phyloP scores from a whole-genome alignment of 2,329 filamentous ascomycete genomes.

The Tetracladium maxilliforme region DNA sequence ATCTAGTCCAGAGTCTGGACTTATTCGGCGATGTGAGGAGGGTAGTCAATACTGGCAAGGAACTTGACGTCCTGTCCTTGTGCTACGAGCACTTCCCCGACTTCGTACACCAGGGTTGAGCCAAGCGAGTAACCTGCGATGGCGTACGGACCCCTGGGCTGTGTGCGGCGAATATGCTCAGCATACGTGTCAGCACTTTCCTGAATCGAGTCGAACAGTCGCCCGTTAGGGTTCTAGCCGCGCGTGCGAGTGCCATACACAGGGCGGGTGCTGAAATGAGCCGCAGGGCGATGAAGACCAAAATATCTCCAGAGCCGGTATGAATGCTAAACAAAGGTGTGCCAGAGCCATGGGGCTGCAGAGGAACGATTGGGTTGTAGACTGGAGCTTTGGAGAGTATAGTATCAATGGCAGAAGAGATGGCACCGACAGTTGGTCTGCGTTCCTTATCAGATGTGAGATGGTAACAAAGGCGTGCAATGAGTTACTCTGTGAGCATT shows the following conservation, averaged over 20 bases:
- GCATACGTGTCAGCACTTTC: slow-evolving; percentile 25
- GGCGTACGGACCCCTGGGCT: slow-evolving; percentile 34
- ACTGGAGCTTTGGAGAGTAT: slow-evolving; percentile 1
- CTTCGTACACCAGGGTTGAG: slow-evolving; percentile 31
- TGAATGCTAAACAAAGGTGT: slow-evolving; percentile 24
- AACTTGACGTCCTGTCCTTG: slow-evolving; percentile 23
- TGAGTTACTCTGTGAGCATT: too few relatives aligned
- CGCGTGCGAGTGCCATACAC: slow-evolving; percentile 27
- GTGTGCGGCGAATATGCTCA: slow-evolving; percentile 20
- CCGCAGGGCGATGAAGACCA: slow-evolving; percentile 22
- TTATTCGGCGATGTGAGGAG: slow-evolving; percentile 26
- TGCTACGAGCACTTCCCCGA: slow-evolving; percentile 26
- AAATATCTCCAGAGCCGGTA: slow-evolving; percentile 24
- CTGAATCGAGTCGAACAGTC: slow-evolving; percentile 20
- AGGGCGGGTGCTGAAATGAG: slow-evolving; percentile 23
- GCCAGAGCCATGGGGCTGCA: slow-evolving; percentile 15
- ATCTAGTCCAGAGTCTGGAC: slow-evolving; percentile 15
- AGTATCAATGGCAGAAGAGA: slow-evolving; percentile 11
- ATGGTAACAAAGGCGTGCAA: too few relatives aligned
- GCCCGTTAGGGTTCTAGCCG: slow-evolving; percentile 17
- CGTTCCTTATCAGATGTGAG: too few relatives aligned
- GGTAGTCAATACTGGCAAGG: slow-evolving; percentile 28
- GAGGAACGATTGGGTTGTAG: slow-evolving; percentile 18
- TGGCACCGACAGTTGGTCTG: slow-evolving; percentile 12
- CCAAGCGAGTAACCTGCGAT: slow-evolving; percentile 36